Percentiles rank a stretch among this genome's conserved stretches.
Evolutionary conservation across 2,329 filamentous ascomycete genomes (phyloP).

Genomic region (Fusarium burgessii): DNA sequence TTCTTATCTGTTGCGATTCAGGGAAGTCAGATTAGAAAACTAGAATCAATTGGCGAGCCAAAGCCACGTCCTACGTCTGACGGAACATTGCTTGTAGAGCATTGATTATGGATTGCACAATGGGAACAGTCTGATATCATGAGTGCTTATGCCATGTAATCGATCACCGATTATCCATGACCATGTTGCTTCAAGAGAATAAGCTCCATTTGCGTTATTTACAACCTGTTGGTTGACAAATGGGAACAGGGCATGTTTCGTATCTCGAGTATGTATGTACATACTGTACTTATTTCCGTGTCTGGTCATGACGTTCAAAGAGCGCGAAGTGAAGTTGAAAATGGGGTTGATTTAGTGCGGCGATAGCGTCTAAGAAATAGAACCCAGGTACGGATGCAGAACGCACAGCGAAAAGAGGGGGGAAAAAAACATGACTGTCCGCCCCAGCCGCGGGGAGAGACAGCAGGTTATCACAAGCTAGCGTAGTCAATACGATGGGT

Average conservation of each 20-base stretch:
- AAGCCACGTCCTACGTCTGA: constrained; percentile 2
- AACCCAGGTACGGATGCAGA: constrained; percentile 19
- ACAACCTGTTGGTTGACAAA: constrained; percentile 26
- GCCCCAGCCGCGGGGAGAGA: constrained; percentile 39
- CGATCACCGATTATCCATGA: background rate
- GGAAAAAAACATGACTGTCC: constrained; percentile 27
- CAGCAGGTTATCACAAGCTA: constrained; percentile 8
- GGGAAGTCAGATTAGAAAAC: constrained; percentile 16
- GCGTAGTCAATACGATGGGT: constrained; percentile 27
- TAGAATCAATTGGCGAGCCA: constrained; percentile 21
- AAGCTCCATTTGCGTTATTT: constrained; percentile 34
- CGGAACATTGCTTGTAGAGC: background rate
- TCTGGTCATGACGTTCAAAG: constrained; percentile 34
- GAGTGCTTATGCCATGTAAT: constrained; percentile 3
- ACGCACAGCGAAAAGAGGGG: background rate
- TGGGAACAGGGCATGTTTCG: constrained; percentile 23
- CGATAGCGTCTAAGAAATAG: constrained; percentile 36
- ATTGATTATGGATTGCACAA: background rate
- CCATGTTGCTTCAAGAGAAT: background rate
- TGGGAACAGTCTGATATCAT: background rate
- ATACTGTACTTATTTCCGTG: background rate
- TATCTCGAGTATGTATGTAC: constrained; percentile 6
- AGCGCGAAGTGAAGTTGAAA: constrained; percentile 24
- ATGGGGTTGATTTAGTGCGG: constrained; percentile 38
- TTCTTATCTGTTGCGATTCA: constrained; percentile 27